Conservation (phyloP, 2,329 filamentous ascomycete species). For the Aureobasidium sp. region DNA sequence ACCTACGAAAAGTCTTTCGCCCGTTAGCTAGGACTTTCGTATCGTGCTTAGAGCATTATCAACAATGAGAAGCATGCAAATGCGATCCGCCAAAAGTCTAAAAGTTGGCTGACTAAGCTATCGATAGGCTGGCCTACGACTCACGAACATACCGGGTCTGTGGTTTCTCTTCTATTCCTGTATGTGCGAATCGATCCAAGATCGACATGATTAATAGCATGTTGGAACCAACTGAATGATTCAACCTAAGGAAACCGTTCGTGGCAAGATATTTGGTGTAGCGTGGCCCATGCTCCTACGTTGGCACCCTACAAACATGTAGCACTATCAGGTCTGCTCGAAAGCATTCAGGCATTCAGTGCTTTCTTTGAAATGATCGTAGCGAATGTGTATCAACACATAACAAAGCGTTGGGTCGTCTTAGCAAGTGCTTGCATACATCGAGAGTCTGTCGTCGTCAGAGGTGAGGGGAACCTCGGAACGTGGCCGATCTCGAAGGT, state of each 20-base stretch:
- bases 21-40: background rate
- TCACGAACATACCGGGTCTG: background rate
- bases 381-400: background rate
- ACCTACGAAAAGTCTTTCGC: background rate
- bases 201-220: too few species aligned
- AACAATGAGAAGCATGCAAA: background rate
- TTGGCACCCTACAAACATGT: too few species aligned
- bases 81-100: background rate
- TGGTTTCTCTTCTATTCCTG: background rate
- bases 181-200: background rate
- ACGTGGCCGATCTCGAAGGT: background rate
- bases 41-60: background rate
- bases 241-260: too few species aligned
- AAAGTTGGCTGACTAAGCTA: background rate
- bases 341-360: too few species aligned
- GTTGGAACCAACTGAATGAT: too few species aligned
- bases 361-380: too few species aligned
- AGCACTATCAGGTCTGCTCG: too few species aligned
- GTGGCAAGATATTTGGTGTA: too few species aligned
- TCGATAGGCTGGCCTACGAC: background rate
- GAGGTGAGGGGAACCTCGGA: conserved; percentile 4
- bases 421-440: background rate
- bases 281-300: too few species aligned
- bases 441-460: background rate
- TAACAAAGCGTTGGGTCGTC: background rate